Evolutionary conservation across 805 yeast species (phyloP).

Genomic region (Metschnikowia shivogae): DNA sequence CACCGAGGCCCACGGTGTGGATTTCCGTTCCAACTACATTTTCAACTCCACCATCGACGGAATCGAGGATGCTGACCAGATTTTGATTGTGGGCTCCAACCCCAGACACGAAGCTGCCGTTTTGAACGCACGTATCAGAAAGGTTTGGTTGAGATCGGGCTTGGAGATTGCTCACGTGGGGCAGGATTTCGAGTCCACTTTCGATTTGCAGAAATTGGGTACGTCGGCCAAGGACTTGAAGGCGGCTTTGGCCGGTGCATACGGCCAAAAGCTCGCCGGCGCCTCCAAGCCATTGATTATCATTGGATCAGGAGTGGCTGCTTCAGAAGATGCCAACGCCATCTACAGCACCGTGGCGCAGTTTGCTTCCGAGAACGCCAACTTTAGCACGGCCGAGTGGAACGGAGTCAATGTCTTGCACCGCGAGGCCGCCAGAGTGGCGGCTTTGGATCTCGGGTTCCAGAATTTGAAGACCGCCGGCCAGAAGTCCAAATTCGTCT

Average conservation of each 20-base stretch:
- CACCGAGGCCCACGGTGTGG: constrained; percentile 58
- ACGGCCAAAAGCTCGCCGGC: constrained; percentile 60
- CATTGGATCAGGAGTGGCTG: constrained; percentile 76
- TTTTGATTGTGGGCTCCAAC: constrained; percentile 77
- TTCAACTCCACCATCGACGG: constrained; percentile 80
- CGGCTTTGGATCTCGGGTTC: constrained; percentile 83
- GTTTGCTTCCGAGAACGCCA: constrained; percentile 51
- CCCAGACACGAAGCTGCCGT: constrained; percentile 91
- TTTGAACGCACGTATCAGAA: constrained; percentile 77
- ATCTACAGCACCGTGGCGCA: constrained; percentile 56
- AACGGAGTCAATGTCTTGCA: constrained; percentile 77
- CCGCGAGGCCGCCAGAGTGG: constrained; percentile 83
- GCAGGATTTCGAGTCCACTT: constrained; percentile 73
- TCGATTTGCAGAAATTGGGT: constrained; percentile 62
- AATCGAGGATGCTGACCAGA: constrained; percentile 77
- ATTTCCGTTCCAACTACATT: constrained; percentile 71
- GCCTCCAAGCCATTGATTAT: constrained; percentile 77
- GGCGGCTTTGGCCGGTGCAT: constrained; percentile 59
- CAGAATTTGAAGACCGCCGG: constrained; percentile 45
- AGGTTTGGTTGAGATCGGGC: constrained; percentile 66
- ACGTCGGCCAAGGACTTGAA: constrained; percentile 51
- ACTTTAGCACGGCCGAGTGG: constrained; percentile 71
- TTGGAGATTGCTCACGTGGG: constrained; percentile 73
- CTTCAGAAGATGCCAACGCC: constrained; percentile 59
- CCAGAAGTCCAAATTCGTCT: constrained; percentile 66